These are phyloP conservation scores for Fusarium devonianum DNA, from an alignment of 2,329 filamentous ascomycete species.

Conservation along the genomic window DNA sequence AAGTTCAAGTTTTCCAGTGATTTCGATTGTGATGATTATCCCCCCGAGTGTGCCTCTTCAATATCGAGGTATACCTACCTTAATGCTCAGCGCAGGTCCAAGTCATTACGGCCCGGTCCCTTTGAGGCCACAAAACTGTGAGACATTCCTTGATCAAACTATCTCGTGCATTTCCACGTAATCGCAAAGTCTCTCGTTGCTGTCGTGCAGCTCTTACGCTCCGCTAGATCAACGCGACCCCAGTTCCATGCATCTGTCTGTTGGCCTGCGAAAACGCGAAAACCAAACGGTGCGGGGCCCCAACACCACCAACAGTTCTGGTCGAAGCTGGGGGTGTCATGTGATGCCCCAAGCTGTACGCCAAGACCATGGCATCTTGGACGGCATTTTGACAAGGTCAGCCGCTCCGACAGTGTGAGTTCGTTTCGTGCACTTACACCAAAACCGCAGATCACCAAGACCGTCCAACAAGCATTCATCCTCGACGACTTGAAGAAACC, in stretches of 20 bases:
- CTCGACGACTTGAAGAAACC: background rate
- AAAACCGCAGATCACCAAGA: conserved; percentile 1
- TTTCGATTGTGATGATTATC: too few species aligned
- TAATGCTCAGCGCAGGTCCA: too few species aligned
- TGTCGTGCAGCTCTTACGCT: too few species aligned
- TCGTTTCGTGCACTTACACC: conserved; percentile 5
- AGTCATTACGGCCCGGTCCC: conserved; percentile 7
- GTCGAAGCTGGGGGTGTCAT: conserved; percentile 21
- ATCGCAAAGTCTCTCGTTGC: conserved; percentile 14
- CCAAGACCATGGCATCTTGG: conserved; percentile 36
- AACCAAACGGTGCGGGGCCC: conserved; percentile 26
- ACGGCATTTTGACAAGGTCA: conserved; percentile 16
- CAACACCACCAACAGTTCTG: conserved; percentile 4
- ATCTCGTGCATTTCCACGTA: conserved; percentile 15
- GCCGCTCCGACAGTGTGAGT: conserved; percentile 26
- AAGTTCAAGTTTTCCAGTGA: too few species aligned
- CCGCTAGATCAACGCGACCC: conserved; percentile 13
- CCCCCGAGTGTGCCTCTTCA: too few species aligned
- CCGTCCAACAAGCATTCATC: background rate
- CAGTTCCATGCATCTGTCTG: conserved; percentile 15
- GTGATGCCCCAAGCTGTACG: conserved; percentile 17
- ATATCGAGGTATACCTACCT: too few species aligned
- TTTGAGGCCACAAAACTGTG: conserved; percentile 15
- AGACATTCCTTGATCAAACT: conserved; percentile 13
- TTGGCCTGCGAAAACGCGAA: conserved; percentile 8